Conservation (phyloP, 495 filamentous ascomycete species). For the Aspergillus sclerotiicarbonarius region DNA sequence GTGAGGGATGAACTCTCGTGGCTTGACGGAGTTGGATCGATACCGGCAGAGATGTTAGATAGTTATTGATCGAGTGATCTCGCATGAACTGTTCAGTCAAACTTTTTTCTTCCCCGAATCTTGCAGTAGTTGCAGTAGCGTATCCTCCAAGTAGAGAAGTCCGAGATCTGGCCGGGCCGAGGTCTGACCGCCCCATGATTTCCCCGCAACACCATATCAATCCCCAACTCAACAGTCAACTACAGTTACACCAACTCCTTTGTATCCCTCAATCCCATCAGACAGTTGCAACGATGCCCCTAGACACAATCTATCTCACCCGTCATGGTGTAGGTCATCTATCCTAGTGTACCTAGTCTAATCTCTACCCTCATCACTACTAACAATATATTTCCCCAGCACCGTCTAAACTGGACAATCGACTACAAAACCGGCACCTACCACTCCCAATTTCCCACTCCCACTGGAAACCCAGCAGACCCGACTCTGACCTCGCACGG, state of each 20-base stretch:
- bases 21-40: conserved; percentile 26
- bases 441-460: conserved; percentile 61
- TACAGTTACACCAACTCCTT: not conserved
- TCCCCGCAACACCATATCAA: conserved; percentile 8
- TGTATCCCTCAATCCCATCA: not conserved
- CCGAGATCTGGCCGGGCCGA: not conserved
- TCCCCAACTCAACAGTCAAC: not conserved
- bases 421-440: conserved; percentile 76
- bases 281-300: conserved; percentile 33
- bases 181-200: conserved; percentile 7
- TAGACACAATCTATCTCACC: conserved; percentile 82
- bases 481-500: conserved; percentile 85
- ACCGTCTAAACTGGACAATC: conserved; percentile 85
- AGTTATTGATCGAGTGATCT: conserved; percentile 22
- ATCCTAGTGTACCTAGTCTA: not conserved
- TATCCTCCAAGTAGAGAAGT: not conserved
- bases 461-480: conserved; percentile 82
- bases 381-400: conserved; percentile 48
- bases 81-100: not conserved
- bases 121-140: not conserved
- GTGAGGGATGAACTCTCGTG: conserved; percentile 32
- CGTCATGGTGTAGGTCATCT: conserved; percentile 73
- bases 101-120: not conserved
- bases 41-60: conserved; percentile 19
- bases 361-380: conserved; percentile 13